Conservation (phyloP, 352 stramenopile species). For the Pythium apleroticum region DNA sequence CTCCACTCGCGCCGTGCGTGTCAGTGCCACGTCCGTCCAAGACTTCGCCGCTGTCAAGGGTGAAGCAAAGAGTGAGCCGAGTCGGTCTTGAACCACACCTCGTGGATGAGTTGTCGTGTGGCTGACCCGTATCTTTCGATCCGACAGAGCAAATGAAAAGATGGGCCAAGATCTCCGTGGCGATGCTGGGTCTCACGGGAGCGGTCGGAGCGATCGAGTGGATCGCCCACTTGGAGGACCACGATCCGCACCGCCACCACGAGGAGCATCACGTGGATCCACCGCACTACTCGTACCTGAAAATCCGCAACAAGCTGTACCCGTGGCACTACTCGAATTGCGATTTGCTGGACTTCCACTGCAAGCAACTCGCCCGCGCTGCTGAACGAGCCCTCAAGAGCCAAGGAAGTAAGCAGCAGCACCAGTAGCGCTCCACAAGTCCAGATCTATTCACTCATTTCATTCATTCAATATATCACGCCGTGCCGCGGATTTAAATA, state of each 20-base stretch:
- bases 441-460: not conserved
- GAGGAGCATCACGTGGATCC: slow-evolving; percentile 23
- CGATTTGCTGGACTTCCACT: slow-evolving; percentile 33
- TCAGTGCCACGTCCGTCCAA: not conserved
- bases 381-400: slow-evolving; percentile 26
- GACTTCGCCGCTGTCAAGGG: no score
- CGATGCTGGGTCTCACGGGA: slow-evolving; percentile 15
- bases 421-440: no score
- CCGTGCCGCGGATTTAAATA: slow-evolving; percentile 12
- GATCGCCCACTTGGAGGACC: slow-evolving; percentile 9
- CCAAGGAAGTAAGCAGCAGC: slow-evolving; percentile 7
- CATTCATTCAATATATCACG: not conserved
- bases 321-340: slow-evolving; percentile 37
- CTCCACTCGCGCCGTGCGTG: not conserved
- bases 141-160: slow-evolving; percentile 14
- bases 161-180: slow-evolving; percentile 19
- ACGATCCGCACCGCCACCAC: slow-evolving; percentile 17
- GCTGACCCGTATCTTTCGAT: not conserved
- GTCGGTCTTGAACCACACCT: not conserved
- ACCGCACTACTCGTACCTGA: slow-evolving; percentile 31
- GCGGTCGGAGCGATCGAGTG: slow-evolving; percentile 10
- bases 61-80: not conserved
- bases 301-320: slow-evolving; percentile 37
- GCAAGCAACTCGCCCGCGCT: slow-evolving; percentile 24
- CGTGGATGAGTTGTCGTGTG: not conserved